Evolutionary conservation across 2,329 filamentous ascomycete genomes (phyloP).

Genomic region (Emmonsiellopsis sp.): DNA sequence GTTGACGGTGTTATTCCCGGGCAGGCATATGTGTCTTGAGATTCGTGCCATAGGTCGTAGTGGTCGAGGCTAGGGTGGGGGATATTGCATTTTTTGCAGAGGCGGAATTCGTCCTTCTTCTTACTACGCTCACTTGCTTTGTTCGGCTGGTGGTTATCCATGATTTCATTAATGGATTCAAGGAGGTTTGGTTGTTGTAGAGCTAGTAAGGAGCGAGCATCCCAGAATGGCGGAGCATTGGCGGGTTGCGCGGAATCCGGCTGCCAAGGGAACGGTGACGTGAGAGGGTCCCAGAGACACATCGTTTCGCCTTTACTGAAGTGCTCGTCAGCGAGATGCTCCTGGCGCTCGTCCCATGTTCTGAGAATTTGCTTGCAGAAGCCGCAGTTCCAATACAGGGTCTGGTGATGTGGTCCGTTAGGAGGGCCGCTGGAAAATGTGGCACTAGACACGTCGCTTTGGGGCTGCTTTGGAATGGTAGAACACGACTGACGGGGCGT

Average conservation of each 20-base stretch:
- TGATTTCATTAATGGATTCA: constrained; percentile 1
- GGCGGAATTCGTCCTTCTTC: too few species aligned
- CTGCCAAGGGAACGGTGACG: constrained; percentile 1
- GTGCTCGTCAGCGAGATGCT: constrained; percentile 1
- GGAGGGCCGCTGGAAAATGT: neutral
- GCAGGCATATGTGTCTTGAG: neutral
- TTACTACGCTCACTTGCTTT: neutral
- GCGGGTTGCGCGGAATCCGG: neutral
- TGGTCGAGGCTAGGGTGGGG: neutral
- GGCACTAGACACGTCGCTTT: neutral
- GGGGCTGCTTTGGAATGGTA: neutral
- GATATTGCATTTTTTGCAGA: neutral
- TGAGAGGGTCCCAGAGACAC: constrained; percentile 2
- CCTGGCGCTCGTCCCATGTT: constrained; percentile 7
- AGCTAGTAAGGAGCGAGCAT: neutral
- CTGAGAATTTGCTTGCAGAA: constrained; percentile 4
- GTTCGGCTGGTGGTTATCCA: neutral
- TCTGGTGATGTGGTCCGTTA: neutral
- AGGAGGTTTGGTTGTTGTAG: neutral
- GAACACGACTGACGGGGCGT: neutral
- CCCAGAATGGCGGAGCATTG: neutral
- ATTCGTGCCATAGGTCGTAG: neutral
- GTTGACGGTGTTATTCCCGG: neutral
- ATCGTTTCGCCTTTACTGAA: constrained; percentile 1
- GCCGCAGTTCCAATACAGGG: constrained; percentile 8